Evolutionary conservation across 306 rosid genomes (phyloP).

Genomic region (Cucurbita ficifolia): DNA sequence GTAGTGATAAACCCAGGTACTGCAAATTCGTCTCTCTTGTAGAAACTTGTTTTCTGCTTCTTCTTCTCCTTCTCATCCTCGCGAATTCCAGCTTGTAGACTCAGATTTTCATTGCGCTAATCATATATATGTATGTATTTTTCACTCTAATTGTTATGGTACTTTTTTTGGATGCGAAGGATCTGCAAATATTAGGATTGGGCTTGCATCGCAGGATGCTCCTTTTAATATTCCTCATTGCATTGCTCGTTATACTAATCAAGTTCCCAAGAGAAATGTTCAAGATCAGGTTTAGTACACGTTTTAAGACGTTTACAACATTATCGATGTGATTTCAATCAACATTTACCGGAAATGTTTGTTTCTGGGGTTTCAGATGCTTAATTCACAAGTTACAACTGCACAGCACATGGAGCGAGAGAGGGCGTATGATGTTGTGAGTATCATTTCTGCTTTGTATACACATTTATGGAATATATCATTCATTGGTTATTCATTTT

Average conservation of each 20-base stretch:
- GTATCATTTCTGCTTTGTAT: conserved; percentile 13
- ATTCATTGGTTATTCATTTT: neutral
- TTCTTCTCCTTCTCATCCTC: neutral
- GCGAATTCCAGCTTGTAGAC: neutral
- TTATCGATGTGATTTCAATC: neutral
- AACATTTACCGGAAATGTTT: neutral
- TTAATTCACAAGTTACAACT: conserved; percentile 53
- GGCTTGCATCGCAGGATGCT: conserved; percentile 71
- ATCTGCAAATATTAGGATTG: conserved; percentile 75
- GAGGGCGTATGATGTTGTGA: conserved; percentile 75
- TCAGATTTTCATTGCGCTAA: neutral
- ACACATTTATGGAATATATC: neutral
- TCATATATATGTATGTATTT: neutral
- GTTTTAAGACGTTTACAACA: neutral
- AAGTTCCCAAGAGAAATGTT: conserved; percentile 52
- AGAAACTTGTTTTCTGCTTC: neutral
- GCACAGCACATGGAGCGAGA: conserved; percentile 70
- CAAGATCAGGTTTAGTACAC: conserved; percentile 59
- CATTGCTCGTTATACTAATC: conserved; percentile 64
- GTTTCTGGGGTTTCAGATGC: conserved; percentile 42
- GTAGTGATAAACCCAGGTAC: conserved; percentile 86
- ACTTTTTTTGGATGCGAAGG: conserved; percentile 25
- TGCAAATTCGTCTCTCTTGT: neutral
- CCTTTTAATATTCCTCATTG: conserved; percentile 77
- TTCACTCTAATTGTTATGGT: conserved; percentile 5